A percentile compares a stretch with the other conserved stretches of the same genome.
phyloP scores from a whole-genome alignment of 768 basidiomycete genomes.

The Kwoniella shandongensis region DNA sequence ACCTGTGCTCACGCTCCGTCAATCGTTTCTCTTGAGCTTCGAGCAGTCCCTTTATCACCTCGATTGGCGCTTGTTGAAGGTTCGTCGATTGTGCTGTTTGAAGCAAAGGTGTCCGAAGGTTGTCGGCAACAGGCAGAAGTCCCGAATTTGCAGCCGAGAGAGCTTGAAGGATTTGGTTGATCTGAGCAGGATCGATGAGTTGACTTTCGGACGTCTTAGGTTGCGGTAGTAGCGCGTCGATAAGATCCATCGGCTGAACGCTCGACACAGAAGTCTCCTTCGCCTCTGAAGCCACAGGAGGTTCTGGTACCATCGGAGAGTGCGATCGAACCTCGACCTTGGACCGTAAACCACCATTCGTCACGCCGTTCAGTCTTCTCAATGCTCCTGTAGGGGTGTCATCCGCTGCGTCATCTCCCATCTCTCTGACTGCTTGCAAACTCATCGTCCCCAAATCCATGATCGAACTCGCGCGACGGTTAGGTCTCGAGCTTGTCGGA shows the following conservation, averaged over 20 bases:
- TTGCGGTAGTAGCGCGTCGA: too few species aligned
- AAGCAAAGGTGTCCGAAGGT: too few species aligned
- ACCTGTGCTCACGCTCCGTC: slow-evolving; percentile 1
- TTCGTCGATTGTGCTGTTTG: too few species aligned
- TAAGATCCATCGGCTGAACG: too few species aligned
- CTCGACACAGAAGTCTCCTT: too few species aligned
- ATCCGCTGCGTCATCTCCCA: slow-evolving; percentile 15
- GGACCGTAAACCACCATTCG: background rate
- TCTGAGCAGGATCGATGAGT: too few species aligned
- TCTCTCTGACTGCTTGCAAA: slow-evolving; percentile 14
- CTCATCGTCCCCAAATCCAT: slow-evolving; percentile 5
- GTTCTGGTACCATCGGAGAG: background rate
- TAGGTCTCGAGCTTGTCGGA: background rate
- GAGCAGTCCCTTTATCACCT: slow-evolving; percentile 6
- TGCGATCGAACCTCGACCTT: background rate
- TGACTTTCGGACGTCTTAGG: too few species aligned
- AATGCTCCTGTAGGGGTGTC: slow-evolving; percentile 28
- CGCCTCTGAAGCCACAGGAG: too few species aligned
- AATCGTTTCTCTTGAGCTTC: slow-evolving; percentile 6
- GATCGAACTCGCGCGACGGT: slow-evolving; percentile 11
- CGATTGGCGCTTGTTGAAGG: background rate
- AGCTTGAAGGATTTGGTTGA: too few species aligned
- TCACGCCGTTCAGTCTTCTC: slow-evolving; percentile 13
- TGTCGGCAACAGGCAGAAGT: too few species aligned
- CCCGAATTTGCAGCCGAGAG: too few species aligned